Evolutionary conservation across 306 rosid genomes (phyloP), one percentile per base, ranked within the genome.

Genomic region (Datisca glomerata): DNA sequence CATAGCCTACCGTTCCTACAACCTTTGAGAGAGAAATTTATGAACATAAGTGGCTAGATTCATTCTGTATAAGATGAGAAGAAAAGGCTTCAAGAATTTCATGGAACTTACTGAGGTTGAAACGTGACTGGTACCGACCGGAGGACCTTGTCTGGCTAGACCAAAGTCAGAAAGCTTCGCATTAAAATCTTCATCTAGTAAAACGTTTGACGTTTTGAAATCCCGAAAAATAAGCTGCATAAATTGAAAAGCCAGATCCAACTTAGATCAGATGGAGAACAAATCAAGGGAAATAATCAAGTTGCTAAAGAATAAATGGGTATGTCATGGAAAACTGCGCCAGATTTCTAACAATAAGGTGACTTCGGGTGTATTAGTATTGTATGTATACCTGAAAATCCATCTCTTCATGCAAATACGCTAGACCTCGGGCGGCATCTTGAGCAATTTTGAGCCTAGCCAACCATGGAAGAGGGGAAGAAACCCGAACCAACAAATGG

Each of bases 91-190:
- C n/a, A n/a, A n/a, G n/a, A n/a, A n/a, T n/a, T n/a, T n/a, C n/a
- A n/a, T n/a, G n/a, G 20, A 51, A 53, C 95, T 70, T 84, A 89
- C 98, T 7, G 86, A 19, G 27, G 98, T 89, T 57, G 91, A 89
- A 59, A 89, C 78, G 41, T 89, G 89, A 54, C 93, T 75, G 45
- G 56, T 69, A 46, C 98, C 98, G 56, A 72, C 80, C 0, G 73
- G 42, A 46, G 98, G 98, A 61, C 98, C 98, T 66, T 80, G 98
- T 61, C 95, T 70, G 11, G 98, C 98, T n/a, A 89, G 76, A 61
- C 98, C 98, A 49, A 89, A 89, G 73, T 89, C 98, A 7, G 98
- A 89, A 67, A 89, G 98, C 69, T 89, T 89, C 9, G 95, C 98
- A 68, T 68, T 84, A 56, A 77, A 84, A 19, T 80, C 93, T 70